Conservation (phyloP, 208 protist species). For the Trypanosoma boissoni region DNA sequence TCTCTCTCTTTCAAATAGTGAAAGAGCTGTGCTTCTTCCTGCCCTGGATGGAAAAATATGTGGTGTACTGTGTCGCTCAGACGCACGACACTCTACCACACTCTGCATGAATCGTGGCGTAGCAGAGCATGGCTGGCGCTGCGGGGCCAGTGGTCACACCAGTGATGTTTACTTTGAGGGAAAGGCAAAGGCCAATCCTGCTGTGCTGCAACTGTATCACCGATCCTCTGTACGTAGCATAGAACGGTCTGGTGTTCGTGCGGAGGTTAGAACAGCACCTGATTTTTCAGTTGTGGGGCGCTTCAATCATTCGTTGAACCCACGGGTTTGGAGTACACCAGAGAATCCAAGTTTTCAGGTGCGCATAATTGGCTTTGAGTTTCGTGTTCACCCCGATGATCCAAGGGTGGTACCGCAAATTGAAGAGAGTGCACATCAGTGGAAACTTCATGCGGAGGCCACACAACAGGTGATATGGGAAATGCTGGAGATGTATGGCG, state of each 20-base stretch:
- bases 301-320: constrained; percentile 48
- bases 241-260: constrained; percentile 57
- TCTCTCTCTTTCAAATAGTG: constrained; percentile 40
- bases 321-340: constrained; percentile 75
- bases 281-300: constrained; percentile 81
- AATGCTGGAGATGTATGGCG: constrained; percentile 84
- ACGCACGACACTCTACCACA: constrained; percentile 59
- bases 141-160: constrained; percentile 72
- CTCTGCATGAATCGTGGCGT: constrained; percentile 70
- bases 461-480: constrained; percentile 80
- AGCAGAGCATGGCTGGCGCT: constrained; percentile 81
- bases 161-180: constrained; percentile 91
- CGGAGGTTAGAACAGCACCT: constrained; percentile 64
- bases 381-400: constrained; percentile 85
- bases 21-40: constrained; percentile 59
- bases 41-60: constrained; percentile 74
- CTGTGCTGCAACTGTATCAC: constrained; percentile 47
- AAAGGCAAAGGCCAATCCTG: constrained; percentile 69
- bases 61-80: constrained; percentile 69
- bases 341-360: constrained; percentile 71
- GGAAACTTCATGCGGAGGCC: constrained; percentile 75
- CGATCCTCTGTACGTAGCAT: constrained; percentile 49
- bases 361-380: constrained; percentile 80
- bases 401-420: constrained; percentile 76
- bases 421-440: constrained; percentile 60